Conservation (phyloP, 768 basidiomycete species). For the Cantharellus cinnabarinus region DNA sequence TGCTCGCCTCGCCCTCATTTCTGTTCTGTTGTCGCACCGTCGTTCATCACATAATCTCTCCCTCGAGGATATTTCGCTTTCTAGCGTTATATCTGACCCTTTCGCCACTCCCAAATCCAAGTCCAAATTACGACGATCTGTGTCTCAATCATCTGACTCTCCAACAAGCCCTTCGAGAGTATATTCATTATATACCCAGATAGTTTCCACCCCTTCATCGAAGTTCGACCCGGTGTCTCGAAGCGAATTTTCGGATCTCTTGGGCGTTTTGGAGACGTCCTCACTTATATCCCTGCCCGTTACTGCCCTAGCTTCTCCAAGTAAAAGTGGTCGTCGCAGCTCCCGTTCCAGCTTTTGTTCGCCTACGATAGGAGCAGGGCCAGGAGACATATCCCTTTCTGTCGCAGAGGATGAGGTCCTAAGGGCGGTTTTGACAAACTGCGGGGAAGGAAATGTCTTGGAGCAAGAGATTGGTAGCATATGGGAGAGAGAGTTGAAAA, state of each 20-base stretch:
- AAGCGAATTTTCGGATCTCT: slow-evolving; percentile 7
- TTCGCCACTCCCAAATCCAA: background rate
- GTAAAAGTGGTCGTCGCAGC: slow-evolving; percentile 1
- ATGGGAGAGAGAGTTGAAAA: slow-evolving; percentile 4
- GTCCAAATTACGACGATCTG: background rate
- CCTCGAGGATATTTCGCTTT: background rate
- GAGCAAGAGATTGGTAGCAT: slow-evolving; percentile 4
- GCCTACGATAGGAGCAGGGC: background rate
- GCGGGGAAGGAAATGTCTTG: background rate
- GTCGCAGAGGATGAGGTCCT: slow-evolving; percentile 7
- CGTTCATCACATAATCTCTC: slow-evolving; percentile 1
- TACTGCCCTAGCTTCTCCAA: background rate
- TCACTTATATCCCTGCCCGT: slow-evolving; percentile 5
- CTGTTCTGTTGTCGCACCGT: slow-evolving; percentile 6
- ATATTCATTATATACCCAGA: background rate
- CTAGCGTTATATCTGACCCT: background rate
- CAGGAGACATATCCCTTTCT: background rate
- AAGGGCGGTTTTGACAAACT: background rate
- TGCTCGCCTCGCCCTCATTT: slow-evolving; percentile 6
- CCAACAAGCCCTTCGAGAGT: background rate
- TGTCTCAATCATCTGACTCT: background rate
- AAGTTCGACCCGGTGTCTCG: slow-evolving; percentile 8
- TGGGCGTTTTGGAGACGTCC: slow-evolving; percentile 8
- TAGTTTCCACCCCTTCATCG: background rate
- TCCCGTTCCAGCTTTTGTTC: background rate